Base-by-base conservation (phyloP, 768 basidiomycete genomes). In the Rubroboletus satanas region DNA sequence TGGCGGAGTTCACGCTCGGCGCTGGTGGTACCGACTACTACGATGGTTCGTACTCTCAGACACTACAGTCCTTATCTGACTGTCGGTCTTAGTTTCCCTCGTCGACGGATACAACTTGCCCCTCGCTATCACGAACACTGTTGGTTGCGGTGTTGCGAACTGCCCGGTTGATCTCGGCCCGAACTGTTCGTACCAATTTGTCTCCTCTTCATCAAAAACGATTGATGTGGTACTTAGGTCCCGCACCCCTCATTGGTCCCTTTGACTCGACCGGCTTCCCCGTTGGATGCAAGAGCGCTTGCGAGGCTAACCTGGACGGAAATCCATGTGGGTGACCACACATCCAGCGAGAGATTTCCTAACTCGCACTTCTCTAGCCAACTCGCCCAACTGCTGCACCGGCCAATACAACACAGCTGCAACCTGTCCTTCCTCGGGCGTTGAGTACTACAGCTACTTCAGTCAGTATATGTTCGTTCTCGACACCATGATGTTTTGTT, bases 21-120 rank as follows among this genome's bases (percentile, higher is more conserved):
- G 62, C 67, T 41, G 75, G 72, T 12, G 75, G 72, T 45, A 26
- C 39, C 1, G 87, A 88, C 57, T 83, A 73, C 56, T 88, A 85
- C 50, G 85, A 87, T 65, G 80, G 84, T 84, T 49, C 14, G 71
- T 48, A 11, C n/a, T 21, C 23, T 38, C 15, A n/a, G 28, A 43
- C 23, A 11, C 7, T 3, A 6, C 7, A 23, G 6, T 9, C 4
- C 14, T 29, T 45, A 48, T 11, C 33, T 55, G 38, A 50, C 15
- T 5, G 10, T 21, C 6, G 35, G 42, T 32, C 7, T 23, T 51
- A 84, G 84, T 85, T 35, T 84, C 83, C 28, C 72, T 87, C 32
- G 84, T 87, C 36, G 82, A 86, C 57, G 85, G 85, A 1, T 84
- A 76, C 60, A 85, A 87, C 62, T 66, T 88, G 12, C 85, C 87